These are phyloP conservation scores for Globisporangium camurandrum DNA, from an alignment of 352 stramenopile species.

Conservation along the genomic window DNA sequence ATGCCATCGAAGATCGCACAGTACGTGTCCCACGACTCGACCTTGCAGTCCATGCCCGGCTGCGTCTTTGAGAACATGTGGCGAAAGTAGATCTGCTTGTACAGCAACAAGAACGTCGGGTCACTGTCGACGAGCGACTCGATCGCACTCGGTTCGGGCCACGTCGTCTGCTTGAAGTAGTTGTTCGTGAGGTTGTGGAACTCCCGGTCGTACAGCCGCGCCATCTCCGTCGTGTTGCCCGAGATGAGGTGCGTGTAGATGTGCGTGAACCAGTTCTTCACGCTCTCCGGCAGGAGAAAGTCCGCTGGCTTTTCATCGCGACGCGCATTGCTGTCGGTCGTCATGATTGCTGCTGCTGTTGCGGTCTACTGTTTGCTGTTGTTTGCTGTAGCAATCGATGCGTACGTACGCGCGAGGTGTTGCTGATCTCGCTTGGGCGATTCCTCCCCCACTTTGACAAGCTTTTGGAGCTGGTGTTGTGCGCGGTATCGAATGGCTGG, in stretches of 20 bases:
- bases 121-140: constrained; percentile 82
- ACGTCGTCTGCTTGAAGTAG: constrained; percentile 94
- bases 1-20: constrained; percentile 92
- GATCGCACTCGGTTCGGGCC: constrained; percentile 87
- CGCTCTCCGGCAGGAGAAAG: constrained; percentile 81
- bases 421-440: constrained; percentile 6
- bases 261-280: constrained; percentile 86
- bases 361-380: not conserved
- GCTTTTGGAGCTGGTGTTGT: not conserved
- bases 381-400: not conserved
- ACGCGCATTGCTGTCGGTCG: constrained; percentile 24
- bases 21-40: constrained; percentile 93
- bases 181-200: constrained; percentile 85
- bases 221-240: constrained; percentile 78
- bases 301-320: constrained; percentile 83
- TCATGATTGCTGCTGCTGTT: constrained; percentile 13
- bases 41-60: constrained; percentile 85
- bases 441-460: no score
- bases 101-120: constrained; percentile 92
- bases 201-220: constrained; percentile 82
- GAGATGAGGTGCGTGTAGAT: constrained; percentile 82
- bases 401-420: constrained; percentile 1
- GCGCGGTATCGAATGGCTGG: constrained; percentile 11
- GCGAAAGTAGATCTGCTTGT: constrained; percentile 95
- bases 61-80: constrained; percentile 92